Evolutionary conservation across 2,329 filamentous ascomycete species (phyloP).

Genomic region (Stachybotrys echinatus): DNA sequence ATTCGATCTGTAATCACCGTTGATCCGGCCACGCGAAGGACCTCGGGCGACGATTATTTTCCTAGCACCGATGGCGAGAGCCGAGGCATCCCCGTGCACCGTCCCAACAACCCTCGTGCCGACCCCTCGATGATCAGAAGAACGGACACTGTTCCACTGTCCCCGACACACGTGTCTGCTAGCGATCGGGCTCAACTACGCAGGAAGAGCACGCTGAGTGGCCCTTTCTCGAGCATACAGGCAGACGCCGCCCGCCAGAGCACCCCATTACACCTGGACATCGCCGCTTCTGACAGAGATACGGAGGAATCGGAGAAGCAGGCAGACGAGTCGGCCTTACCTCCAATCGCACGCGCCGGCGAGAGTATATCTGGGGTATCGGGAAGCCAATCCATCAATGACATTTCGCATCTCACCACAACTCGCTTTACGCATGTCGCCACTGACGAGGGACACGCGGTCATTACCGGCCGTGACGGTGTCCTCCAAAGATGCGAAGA

Average conservation of each 20-base stretch:
- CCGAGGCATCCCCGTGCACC: constrained; percentile 21
- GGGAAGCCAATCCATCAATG: constrained; percentile 13
- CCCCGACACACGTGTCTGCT: constrained; percentile 11
- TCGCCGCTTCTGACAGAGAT: constrained; percentile 23
- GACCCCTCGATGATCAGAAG: constrained; percentile 21
- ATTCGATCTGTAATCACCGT: constrained; percentile 75
- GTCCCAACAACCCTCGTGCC: constrained; percentile 20
- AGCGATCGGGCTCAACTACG: constrained; percentile 15
- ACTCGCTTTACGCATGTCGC: constrained; percentile 73
- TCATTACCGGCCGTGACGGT: constrained; percentile 75
- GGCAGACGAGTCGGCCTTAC: not conserved
- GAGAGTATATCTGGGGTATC: constrained; percentile 13
- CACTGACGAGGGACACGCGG: constrained; percentile 72
- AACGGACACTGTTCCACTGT: constrained; percentile 17
- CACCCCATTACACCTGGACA: constrained; percentile 25
- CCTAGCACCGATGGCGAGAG: constrained; percentile 23
- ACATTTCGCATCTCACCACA: constrained; percentile 55
- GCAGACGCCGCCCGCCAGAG: constrained; percentile 35
- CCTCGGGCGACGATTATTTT: constrained; percentile 33
- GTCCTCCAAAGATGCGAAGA: constrained; percentile 79
- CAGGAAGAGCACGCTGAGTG: constrained; percentile 28
- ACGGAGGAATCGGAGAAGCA: constrained; percentile 21
- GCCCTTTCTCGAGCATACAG: constrained; percentile 39
- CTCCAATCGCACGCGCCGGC: not conserved
- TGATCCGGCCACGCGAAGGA: constrained; percentile 44